These are phyloP conservation scores for Exidia glandulosa DNA, from an alignment of 768 basidiomycete genomes.

Conservation along the genomic window DNA sequence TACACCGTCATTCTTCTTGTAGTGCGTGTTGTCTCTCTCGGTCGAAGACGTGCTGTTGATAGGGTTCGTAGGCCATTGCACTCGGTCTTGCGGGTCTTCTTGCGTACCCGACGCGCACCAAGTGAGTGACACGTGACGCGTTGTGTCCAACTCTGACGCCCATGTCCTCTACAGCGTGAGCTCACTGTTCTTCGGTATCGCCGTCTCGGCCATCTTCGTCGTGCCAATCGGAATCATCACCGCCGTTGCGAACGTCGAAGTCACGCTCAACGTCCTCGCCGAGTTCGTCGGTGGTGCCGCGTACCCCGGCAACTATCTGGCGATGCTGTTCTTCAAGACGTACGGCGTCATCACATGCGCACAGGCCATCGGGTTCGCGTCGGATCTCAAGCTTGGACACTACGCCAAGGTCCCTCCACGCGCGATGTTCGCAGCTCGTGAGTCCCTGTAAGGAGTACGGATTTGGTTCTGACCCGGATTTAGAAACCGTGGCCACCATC, in stretches of 20 bases:
- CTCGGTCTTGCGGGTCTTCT: slow-evolving; percentile 12
- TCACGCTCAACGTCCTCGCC: slow-evolving; percentile 19
- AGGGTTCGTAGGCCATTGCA: slow-evolving; percentile 10
- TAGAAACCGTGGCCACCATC: slow-evolving; percentile 16
- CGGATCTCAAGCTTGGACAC: slow-evolving; percentile 11
- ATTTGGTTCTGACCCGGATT: slow-evolving; percentile 12
- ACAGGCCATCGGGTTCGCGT: slow-evolving; percentile 5
- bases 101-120: slow-evolving; percentile 15
- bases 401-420: slow-evolving; percentile 20
- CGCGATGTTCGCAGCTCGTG: slow-evolving; percentile 15
- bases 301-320: slow-evolving; percentile 18
- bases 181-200: slow-evolving; percentile 11
- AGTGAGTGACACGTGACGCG: neutral
- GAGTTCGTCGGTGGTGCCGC: slow-evolving; percentile 22
- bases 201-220: neutral
- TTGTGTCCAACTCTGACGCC: slow-evolving; percentile 5
- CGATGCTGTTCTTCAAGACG: slow-evolving; percentile 16
- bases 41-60: too few relatives aligned
- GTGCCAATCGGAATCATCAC: slow-evolving; percentile 12
- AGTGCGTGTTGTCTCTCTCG: too few relatives aligned
- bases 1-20: slow-evolving; percentile 12
- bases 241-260: slow-evolving; percentile 16
- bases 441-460: neutral
- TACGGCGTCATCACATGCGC: slow-evolving; percentile 18
- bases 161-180: slow-evolving; percentile 12